Conservation (phyloP, 2,329 filamentous ascomycete genomes). For the Trichocomaceae sp. region DNA sequence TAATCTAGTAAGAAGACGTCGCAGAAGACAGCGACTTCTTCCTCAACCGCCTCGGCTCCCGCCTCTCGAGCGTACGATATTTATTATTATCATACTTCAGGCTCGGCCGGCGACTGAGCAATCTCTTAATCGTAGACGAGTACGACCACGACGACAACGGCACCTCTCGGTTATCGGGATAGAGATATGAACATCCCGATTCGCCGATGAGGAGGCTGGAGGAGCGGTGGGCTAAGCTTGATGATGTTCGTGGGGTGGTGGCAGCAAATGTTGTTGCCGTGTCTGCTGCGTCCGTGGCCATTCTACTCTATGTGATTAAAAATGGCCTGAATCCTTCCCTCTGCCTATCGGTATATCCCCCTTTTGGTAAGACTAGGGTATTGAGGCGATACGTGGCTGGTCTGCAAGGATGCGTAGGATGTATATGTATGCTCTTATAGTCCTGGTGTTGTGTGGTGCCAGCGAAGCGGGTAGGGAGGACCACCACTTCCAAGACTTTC, state of each 20-base stretch:
- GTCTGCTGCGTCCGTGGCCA: slow-evolving; percentile 20
- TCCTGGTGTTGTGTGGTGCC: no score
- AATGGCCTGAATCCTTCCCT: no score
- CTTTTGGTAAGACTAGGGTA: background rate
- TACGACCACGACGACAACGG: slow-evolving; percentile 13
- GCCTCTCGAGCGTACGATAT: slow-evolving; percentile 25
- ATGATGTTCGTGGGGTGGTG: slow-evolving; percentile 4
- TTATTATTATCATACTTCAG: slow-evolving; percentile 16
- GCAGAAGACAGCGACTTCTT: slow-evolving; percentile 18
- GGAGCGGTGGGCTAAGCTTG: slow-evolving; percentile 15
- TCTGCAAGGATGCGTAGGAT: background rate
- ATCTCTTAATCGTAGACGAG: slow-evolving; percentile 23
- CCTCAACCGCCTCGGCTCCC: slow-evolving; percentile 26
- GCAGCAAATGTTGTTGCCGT: slow-evolving; percentile 10
- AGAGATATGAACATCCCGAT: slow-evolving; percentile 12
- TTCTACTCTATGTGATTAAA: no score
- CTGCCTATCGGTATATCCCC: background rate
- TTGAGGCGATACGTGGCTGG: background rate
- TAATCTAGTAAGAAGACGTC: background rate
- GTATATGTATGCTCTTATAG: background rate
- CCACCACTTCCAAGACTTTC: no score
- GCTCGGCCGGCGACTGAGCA: slow-evolving; percentile 23
- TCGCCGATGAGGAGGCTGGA: slow-evolving; percentile 15
- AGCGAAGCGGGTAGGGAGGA: no score
- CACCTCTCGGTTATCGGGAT: slow-evolving; percentile 1